Percentiles rank a stretch among this genome's conserved stretches.
Conservation (phyloP, 768 basidiomycete genomes). For the Leccinum truebloodii region DNA sequence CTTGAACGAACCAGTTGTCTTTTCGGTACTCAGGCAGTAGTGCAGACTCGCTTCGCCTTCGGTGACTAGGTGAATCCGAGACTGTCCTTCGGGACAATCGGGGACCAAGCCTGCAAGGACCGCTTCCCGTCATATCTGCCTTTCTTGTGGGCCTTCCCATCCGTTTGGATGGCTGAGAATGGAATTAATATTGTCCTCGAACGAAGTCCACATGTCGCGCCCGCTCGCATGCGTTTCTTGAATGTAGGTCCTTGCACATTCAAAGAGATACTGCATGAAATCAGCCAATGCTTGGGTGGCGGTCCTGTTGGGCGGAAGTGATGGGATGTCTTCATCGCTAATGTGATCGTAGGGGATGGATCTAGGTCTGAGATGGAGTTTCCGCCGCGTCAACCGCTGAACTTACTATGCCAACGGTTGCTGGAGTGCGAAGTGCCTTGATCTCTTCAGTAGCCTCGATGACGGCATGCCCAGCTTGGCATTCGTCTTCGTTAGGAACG, state of each 20-base stretch:
- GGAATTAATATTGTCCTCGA: slow-evolving; percentile 43
- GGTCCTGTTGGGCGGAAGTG: slow-evolving; percentile 44
- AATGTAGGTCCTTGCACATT: slow-evolving; percentile 45
- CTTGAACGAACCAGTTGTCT: slow-evolving; percentile 32
- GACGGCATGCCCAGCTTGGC: too few species aligned
- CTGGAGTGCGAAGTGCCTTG: too few species aligned
- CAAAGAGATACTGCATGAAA: slow-evolving; percentile 48
- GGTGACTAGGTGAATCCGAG: slow-evolving; percentile 46
- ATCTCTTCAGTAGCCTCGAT: too few species aligned
- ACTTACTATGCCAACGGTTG: too few species aligned
- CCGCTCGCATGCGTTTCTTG: slow-evolving; percentile 48
- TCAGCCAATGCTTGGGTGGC: slow-evolving; percentile 48
- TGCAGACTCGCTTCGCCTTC: slow-evolving; percentile 58
- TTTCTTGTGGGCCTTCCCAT: slow-evolving; percentile 47
- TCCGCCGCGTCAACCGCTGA: slow-evolving; percentile 28
- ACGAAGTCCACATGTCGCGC: slow-evolving; percentile 40
- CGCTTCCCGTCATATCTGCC: slow-evolving; percentile 45
- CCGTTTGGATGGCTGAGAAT: slow-evolving; percentile 51
- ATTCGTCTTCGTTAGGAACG: too few species aligned
- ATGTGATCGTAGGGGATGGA: slow-evolving; percentile 24
- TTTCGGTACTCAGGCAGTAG: slow-evolving; percentile 43
- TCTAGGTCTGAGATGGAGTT: slow-evolving; percentile 36
- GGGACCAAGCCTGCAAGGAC: slow-evolving; percentile 42
- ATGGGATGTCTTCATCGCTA: slow-evolving; percentile 37
- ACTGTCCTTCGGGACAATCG: slow-evolving; percentile 36